Conservation (phyloP, 2,329 filamentous ascomycete species). For the Trichoderma sp. region DNA sequence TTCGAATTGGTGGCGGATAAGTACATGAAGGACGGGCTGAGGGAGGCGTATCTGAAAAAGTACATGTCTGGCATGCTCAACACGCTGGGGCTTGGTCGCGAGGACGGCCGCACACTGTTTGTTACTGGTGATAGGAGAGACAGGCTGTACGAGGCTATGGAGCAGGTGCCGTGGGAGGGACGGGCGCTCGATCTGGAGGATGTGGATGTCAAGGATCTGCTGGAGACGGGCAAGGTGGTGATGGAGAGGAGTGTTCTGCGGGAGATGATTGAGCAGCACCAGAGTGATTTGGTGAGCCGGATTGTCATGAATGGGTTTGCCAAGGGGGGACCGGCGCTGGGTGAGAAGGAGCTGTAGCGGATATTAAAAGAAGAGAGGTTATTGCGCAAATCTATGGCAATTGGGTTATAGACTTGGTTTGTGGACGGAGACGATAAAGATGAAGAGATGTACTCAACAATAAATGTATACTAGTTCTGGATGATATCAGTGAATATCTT, state of each 20-base stretch:
- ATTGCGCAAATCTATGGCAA: not conserved
- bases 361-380: not conserved
- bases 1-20: constrained; percentile 50
- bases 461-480: constrained; percentile 20
- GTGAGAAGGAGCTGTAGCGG: constrained; percentile 45
- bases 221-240: constrained; percentile 83
- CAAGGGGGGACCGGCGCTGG: constrained; percentile 41
- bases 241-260: constrained; percentile 82
- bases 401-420: not conserved
- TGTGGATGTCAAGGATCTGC: constrained; percentile 92
- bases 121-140: constrained; percentile 66
- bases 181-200: constrained; percentile 71
- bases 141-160: constrained; percentile 69
- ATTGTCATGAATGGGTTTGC: constrained; percentile 50
- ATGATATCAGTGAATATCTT: not conserved
- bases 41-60: constrained; percentile 61
- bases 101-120: constrained; percentile 72
- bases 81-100: constrained; percentile 69
- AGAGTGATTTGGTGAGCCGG: constrained; percentile 63
- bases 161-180: constrained; percentile 66
- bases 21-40: constrained; percentile 53
- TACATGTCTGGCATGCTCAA: constrained; percentile 71
- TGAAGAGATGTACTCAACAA: constrained; percentile 7
- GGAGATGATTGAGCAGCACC: constrained; percentile 72
- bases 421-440: not conserved